These are phyloP conservation scores for Rhizomucor miehei DNA, from an alignment of 371 early-diverging fungal genomes.

Conservation along the genomic window DNA sequence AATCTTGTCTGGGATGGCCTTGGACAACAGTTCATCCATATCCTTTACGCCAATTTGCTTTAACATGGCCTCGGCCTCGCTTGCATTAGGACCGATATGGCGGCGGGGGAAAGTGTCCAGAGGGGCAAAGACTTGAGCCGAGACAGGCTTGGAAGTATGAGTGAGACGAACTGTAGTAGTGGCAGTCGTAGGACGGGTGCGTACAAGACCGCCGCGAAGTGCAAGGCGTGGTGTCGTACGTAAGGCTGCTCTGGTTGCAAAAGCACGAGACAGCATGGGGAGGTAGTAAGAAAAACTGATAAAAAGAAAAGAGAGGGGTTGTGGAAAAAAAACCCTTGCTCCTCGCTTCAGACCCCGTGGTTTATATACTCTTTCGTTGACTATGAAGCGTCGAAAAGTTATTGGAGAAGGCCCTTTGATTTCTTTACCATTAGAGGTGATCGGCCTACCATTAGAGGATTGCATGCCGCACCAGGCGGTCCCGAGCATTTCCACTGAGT, in stretches of 20 bases:
- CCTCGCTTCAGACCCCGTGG: background rate
- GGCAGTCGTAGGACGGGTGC: constrained; percentile 2
- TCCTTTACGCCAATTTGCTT: constrained; percentile 69
- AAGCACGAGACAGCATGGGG: constrained; percentile 12
- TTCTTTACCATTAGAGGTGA: constrained; percentile 21
- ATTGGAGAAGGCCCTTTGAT: constrained; percentile 12
- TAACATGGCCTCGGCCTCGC: constrained; percentile 80
- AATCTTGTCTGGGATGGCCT: constrained; percentile 85
- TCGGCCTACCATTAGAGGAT: constrained; percentile 21
- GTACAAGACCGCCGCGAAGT: background rate
- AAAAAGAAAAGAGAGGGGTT: constrained; percentile 9
- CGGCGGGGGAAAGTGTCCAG: constrained; percentile 79
- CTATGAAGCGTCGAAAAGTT: constrained; percentile 1
- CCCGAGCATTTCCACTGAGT: constrained; percentile 17
- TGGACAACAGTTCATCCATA: constrained; percentile 77
- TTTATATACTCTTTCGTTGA: background rate
- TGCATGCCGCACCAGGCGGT: constrained; percentile 11
- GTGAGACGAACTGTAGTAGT: constrained; percentile 23
- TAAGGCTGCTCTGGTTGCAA: constrained; percentile 3
- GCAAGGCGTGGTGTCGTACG: constrained; percentile 2
- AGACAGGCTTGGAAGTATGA: constrained; percentile 32
- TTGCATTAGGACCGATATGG: constrained; percentile 83
- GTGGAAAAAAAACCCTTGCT: background rate
- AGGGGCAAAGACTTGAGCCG: constrained; percentile 47
- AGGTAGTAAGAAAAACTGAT: constrained; percentile 1